phyloP scores from a whole-genome alignment of 177 flowering plant genomes.

The Tripterygium wilfordii region DNA sequence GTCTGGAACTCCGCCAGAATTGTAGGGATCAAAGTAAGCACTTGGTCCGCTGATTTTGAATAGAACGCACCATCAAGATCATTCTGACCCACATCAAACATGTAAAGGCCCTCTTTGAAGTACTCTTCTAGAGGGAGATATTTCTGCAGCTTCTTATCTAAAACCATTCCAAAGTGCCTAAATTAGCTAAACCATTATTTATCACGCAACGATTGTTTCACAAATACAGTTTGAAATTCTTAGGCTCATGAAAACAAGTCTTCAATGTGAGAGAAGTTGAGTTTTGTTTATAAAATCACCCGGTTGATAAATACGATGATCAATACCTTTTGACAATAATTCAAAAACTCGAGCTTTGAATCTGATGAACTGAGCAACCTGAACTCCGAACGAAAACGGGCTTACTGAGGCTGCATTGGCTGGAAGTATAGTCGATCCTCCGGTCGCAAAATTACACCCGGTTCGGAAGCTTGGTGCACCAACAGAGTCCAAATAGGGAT shows the following conservation, averaged over 20 bases:
- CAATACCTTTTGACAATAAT: constrained; percentile 10
- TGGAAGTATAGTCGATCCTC: constrained; percentile 20
- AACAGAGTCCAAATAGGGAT: constrained; percentile 22
- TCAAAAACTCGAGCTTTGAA: constrained; percentile 18
- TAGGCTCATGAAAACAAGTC: too few relatives aligned
- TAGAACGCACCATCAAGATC: constrained; percentile 23
- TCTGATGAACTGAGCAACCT: constrained; percentile 17
- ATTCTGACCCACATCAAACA: constrained; percentile 26
- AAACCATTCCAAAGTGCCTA: neutral
- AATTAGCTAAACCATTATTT: neutral
- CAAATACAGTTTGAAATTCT: too few relatives aligned
- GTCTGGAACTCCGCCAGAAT: constrained; percentile 13
- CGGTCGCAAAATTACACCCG: constrained; percentile 25
- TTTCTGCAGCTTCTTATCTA: constrained; percentile 9
- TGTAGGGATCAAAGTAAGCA: constrained; percentile 17
- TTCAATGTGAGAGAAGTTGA: too few relatives aligned
- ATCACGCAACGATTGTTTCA: too few relatives aligned
- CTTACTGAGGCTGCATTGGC: constrained; percentile 12
- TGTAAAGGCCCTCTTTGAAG: constrained; percentile 20
- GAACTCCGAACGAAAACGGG: constrained; percentile 22
- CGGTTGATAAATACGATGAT: too few relatives aligned
- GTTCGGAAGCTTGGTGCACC: constrained; percentile 21
- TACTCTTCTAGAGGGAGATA: constrained; percentile 16
- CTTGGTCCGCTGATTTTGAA: constrained; percentile 18
- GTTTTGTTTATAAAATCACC: too few relatives aligned